Evolutionary conservation across 2,329 filamentous ascomycete genomes (phyloP).

Genomic region (Microascus cirrosus): DNA sequence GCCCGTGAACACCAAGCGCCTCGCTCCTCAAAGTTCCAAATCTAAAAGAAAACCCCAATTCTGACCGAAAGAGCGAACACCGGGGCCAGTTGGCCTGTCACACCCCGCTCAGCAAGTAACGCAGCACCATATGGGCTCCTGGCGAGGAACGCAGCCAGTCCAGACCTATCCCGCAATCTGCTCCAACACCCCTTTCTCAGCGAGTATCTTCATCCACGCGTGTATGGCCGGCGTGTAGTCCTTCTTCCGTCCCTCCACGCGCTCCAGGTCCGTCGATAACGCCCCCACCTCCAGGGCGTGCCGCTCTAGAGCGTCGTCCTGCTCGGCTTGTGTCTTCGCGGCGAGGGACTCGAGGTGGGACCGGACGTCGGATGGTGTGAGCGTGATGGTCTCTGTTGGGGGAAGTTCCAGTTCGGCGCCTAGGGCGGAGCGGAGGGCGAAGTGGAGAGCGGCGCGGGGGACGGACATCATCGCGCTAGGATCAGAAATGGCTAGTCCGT

Average conservation of each 20-base stretch:
- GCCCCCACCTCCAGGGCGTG: slow-evolving; percentile 36
- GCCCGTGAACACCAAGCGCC: too few relatives aligned
- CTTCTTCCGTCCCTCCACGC: slow-evolving; percentile 43
- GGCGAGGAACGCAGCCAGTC: neutral
- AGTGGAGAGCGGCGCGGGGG: neutral
- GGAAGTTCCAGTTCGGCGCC: neutral
- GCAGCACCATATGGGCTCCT: neutral
- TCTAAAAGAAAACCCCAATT: too few relatives aligned
- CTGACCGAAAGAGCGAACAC: too few relatives aligned
- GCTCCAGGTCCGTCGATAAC: slow-evolving; percentile 35
- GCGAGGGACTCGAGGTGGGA: neutral
- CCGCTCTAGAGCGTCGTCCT: slow-evolving; percentile 17
- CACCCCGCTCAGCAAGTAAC: neutral
- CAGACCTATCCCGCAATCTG: slow-evolving; percentile 11
- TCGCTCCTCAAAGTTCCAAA: too few relatives aligned
- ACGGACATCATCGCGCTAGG: neutral
- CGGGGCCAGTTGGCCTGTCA: neutral
- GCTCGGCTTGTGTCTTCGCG: neutral
- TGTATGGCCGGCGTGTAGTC: slow-evolving; percentile 63
- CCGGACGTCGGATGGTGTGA: neutral
- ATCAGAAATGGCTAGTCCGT: neutral
- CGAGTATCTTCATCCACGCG: slow-evolving; percentile 57
- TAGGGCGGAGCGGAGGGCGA: neutral
- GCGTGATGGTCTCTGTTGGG: neutral
- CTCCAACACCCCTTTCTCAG: slow-evolving; percentile 51